A percentile compares a stretch with the other conserved stretches of the same genome.
Conservation (phyloP, 2,329 filamentous ascomycete genomes). For the Pestalotiopsis sp. region DNA sequence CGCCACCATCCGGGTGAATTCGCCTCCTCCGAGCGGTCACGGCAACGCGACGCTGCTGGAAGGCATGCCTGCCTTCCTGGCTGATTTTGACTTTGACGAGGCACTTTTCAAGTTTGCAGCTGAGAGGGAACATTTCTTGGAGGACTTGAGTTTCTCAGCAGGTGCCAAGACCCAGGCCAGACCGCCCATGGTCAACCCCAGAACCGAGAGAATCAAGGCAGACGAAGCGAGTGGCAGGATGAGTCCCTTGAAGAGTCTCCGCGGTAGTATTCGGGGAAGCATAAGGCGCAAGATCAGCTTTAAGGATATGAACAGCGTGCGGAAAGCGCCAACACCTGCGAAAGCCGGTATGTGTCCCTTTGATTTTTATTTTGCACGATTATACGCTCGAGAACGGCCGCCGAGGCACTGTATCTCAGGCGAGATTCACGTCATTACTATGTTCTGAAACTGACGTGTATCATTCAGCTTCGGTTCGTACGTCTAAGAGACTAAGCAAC, state of each 20-base stretch:
- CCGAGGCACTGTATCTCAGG: not conserved
- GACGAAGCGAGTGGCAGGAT: conserved; percentile 65
- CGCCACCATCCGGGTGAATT: conserved; percentile 60
- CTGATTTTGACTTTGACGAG: conserved; percentile 90
- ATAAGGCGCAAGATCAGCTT: conserved; percentile 92
- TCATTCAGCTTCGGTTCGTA: conserved; percentile 65
- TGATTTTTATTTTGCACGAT: not conserved
- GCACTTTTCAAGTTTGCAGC: conserved; percentile 92
- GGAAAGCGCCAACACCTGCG: conserved; percentile 77
- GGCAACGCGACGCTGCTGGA: conserved; percentile 27
- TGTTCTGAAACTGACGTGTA: conserved; percentile 31
- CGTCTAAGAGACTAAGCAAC: conserved; percentile 87
- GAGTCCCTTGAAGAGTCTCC: conserved; percentile 56
- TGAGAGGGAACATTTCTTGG: conserved; percentile 91
- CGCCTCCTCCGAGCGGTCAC: conserved; percentile 25
- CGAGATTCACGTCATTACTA: conserved; percentile 16
- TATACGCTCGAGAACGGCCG: not conserved
- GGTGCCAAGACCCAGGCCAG: conserved; percentile 75
- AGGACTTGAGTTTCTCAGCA: conserved; percentile 87
- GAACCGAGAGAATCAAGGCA: conserved; percentile 79
- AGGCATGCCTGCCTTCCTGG: conserved; percentile 41
- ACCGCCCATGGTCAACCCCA: conserved; percentile 75
- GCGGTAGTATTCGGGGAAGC: conserved; percentile 79
- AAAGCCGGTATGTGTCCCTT: conserved; percentile 65
- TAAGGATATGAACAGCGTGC: conserved; percentile 92